Evolutionary conservation across 1,284 basidiomycete genomes (phyloP).

Genomic region (Crepidotus sp.): DNA sequence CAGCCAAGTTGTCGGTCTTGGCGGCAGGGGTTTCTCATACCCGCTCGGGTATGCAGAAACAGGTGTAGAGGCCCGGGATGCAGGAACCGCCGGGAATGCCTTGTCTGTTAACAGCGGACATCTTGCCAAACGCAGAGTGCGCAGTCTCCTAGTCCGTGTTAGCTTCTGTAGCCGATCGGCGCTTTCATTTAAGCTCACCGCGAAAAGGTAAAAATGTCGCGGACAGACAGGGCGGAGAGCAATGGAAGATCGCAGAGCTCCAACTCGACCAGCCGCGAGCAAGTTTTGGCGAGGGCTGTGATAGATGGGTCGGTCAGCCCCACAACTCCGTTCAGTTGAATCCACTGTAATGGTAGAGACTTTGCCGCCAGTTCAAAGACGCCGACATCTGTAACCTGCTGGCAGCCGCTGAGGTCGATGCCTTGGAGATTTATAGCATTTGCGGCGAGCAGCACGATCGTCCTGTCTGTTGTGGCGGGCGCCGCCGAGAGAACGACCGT

Average conservation of each 20-base stretch:
- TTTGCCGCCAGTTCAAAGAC: conserved; percentile 62
- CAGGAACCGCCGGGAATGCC: conserved; percentile 57
- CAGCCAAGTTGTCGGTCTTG: conserved; percentile 46
- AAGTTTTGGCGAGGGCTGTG: conserved; percentile 63
- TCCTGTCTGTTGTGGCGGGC: conserved; percentile 57
- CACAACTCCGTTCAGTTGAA: conserved; percentile 63
- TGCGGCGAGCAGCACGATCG: conserved; percentile 55
- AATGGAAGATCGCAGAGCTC: conserved; percentile 72
- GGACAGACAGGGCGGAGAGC: conserved; percentile 61
- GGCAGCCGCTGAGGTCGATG: conserved; percentile 71
- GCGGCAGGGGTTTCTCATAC: conserved; percentile 43
- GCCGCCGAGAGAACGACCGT: conserved; percentile 68
- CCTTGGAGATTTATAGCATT: conserved; percentile 64
- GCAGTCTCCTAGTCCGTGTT: conserved; percentile 44
- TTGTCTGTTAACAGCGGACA: conserved; percentile 68
- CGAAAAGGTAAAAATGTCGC: conserved; percentile 78
- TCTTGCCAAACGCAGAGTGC: conserved; percentile 65
- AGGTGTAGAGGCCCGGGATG: conserved; percentile 22
- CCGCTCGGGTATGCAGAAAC: conserved; percentile 21
- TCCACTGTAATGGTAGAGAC: conserved; percentile 61
- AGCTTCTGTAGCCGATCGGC: conserved; percentile 5
- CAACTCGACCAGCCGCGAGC: conserved; percentile 74
- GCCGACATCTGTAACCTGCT: conserved; percentile 63
- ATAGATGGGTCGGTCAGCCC: conserved; percentile 70
- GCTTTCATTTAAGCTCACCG: conserved; percentile 26